Conservation (phyloP, 768 basidiomycete species). For the Boletus pseudopeckii region DNA sequence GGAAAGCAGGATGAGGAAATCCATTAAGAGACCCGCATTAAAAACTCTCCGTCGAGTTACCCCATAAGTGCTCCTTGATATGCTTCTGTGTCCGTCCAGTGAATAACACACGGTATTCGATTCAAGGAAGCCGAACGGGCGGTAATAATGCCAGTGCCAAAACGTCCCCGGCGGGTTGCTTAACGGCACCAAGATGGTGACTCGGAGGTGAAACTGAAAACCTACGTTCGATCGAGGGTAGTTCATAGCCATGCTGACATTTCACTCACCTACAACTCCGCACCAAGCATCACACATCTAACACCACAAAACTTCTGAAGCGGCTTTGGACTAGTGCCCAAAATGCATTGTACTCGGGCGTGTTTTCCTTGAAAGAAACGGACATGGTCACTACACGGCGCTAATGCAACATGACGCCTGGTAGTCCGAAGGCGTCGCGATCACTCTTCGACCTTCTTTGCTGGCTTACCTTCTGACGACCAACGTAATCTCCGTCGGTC, state of each 20-base stretch:
- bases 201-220: constrained; percentile 9
- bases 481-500: constrained; percentile 17
- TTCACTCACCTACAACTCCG: neutral
- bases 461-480: constrained; percentile 11
- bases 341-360: neutral
- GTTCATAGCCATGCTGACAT: neutral
- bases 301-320: neutral
- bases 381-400: neutral
- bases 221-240: constrained; percentile 5
- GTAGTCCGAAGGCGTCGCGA: constrained; percentile 20
- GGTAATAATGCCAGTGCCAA: constrained; percentile 5
- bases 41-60: constrained; percentile 7
- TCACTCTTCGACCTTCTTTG: constrained; percentile 14
- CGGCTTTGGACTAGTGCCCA: neutral
- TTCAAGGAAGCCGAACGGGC: constrained; percentile 20
- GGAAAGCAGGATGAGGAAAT: neutral
- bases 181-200: constrained; percentile 16
- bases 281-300: neutral
- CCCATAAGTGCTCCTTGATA: neutral
- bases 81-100: constrained; percentile 15
- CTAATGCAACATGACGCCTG: neutral
- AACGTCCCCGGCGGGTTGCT: constrained; percentile 11
- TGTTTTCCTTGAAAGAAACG: neutral
- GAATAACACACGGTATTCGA: neutral
- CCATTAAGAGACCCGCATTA: constrained; percentile 1